Evolutionary conservation across 176 grass and related monocot species (phyloP), one percentile per base, ranked within the genome.

Genomic region (Oryza rufipogon): DNA sequence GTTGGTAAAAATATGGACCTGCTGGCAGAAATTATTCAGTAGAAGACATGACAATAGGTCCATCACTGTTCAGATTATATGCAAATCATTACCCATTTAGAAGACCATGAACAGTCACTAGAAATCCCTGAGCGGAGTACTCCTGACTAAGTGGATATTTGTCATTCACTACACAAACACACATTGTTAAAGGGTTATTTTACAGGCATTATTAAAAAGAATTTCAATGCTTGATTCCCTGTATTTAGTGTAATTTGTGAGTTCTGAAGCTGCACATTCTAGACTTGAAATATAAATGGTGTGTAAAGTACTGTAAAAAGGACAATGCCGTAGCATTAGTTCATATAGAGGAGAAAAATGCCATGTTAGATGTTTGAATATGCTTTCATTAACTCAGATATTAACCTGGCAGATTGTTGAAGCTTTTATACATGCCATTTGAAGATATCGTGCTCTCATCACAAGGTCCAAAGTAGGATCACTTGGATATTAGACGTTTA

Each of bases 1-100:
- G 32, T 64, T 41, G 66, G 22, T 81, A 63, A 85, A 89, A 65
- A 16, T 7, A 2, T 64, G 30, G 54, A 30, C 42, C 48, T 71
- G 68, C 7, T 81, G 64, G 34, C 52, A 51, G 26, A 76, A 81
- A 65, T 45, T 64, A 71, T 85, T 65, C n/a, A 30, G 25, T 80
- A 51, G 66, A 64, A 65, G 25, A 20, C 32, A 65, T 20, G 1
- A 30, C 23, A 66, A 10, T 32, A 82, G 63, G 22, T 83, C 67
- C 80, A 66, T 66, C 8, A 28, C 56, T 65, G 16, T 73, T 42
- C 38, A 80, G 20, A 51, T 12, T 71, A 3, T 71, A 79, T 86
- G 33, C 13, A 23, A 46, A 86, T 33, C 17, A 49, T 23, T 36
- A 65, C n/a, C 17, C 5, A 13, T 71, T 44, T 66, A 71, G 14